These are phyloP conservation scores for Nitzschia inconspicua DNA, from an alignment of 108 stramenopile species.

Conservation along the genomic window DNA sequence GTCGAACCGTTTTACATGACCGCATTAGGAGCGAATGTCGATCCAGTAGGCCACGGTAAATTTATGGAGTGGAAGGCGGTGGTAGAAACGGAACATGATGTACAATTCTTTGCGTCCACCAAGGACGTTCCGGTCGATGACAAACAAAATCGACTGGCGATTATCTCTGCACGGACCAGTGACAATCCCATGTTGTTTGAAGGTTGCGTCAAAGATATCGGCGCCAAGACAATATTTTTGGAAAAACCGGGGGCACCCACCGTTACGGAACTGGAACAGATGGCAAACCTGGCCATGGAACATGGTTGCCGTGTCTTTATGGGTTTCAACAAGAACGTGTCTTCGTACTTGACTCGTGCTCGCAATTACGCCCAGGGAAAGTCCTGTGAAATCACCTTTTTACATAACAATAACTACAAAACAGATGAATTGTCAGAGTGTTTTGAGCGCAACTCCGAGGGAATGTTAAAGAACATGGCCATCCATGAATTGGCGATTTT, in stretches of 20 bases:
- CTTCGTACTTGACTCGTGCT: constrained; percentile 55
- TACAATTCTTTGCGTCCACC: constrained; percentile 38
- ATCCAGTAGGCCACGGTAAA: constrained; percentile 33
- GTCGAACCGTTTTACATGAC: constrained; percentile 74
- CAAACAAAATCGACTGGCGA: constrained; percentile 21
- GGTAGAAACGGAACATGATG: constrained; percentile 18
- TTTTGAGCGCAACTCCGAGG: constrained; percentile 82
- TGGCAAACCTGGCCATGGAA: constrained; percentile 41
- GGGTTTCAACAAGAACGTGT: constrained; percentile 90
- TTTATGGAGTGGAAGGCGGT: constrained; percentile 37
- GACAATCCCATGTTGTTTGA: constrained; percentile 71
- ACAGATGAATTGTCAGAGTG: constrained; percentile 61
- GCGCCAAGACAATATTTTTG: constrained; percentile 55
- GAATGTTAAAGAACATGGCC: constrained; percentile 91
- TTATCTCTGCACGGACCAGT: constrained; percentile 66
- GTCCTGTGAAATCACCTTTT: constrained; percentile 51
- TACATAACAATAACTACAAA: constrained; percentile 82
- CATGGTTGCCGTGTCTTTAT: constrained; percentile 51
- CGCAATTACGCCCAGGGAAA: constrained; percentile 31
- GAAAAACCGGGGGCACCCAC: constrained; percentile 90
- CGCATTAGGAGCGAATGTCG: constrained; percentile 24
- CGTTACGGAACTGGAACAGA: constrained; percentile 57
- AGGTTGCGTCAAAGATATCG: constrained; percentile 40
- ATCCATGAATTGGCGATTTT: constrained; percentile 82
- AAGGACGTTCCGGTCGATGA: constrained; percentile 31